A percentile compares a stretch with the other conserved stretches of the same genome.
Conservation (phyloP, 192 early-diverging fungal genomes). For the Coemansia sp. region DNA sequence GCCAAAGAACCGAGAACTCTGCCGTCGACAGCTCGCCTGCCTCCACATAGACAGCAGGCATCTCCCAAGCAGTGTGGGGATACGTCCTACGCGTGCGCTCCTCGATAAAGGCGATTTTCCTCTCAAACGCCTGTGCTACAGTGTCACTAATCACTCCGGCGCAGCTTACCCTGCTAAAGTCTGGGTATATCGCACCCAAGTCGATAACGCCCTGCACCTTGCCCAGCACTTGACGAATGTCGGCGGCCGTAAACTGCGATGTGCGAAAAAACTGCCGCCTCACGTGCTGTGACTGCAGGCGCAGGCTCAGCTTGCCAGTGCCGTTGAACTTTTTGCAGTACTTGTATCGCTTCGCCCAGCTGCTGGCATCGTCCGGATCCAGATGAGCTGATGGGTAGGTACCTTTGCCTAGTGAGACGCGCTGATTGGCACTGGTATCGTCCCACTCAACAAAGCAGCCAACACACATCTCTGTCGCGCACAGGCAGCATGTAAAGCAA, state of each 20-base stretch:
- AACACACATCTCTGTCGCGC: slow-evolving; percentile 46
- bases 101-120: neutral
- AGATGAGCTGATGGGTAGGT: neutral
- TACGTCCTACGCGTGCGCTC: slow-evolving; percentile 36
- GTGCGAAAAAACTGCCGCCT: slow-evolving; percentile 29
- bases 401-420: neutral
- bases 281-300: neutral
- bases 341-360: neutral
- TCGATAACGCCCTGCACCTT: neutral
- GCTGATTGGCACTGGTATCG: neutral
- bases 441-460: slow-evolving; percentile 44
- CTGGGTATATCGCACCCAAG: neutral
- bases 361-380: neutral
- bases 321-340: neutral
- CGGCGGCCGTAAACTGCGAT: slow-evolving; percentile 5
- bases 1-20: slow-evolving; percentile 46
- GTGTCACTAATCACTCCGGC: slow-evolving; percentile 4
- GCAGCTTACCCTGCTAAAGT: slow-evolving; percentile 8
- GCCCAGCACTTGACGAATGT: neutral
- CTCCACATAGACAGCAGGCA: slow-evolving; percentile 20
- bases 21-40: slow-evolving; percentile 16
- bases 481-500: slow-evolving; percentile 43
- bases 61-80: slow-evolving; percentile 36
- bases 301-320: neutral
- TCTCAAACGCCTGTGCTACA: neutral